phyloP scores from a whole-genome alignment of 305 asterid species.

The Solanum hybrid region DNA sequence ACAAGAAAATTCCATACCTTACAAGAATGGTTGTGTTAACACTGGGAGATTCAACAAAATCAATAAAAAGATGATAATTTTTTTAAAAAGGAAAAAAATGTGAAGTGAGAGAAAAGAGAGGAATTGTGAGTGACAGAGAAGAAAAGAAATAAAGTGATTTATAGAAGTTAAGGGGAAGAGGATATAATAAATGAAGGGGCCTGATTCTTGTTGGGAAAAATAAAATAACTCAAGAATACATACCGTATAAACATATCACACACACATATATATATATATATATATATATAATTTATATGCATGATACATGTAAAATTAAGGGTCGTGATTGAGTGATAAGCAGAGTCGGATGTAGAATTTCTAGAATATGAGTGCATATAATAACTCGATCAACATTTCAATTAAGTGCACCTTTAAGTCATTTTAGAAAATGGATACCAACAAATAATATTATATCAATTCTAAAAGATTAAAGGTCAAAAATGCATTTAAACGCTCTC shows the following conservation, averaged over 20 bases:
- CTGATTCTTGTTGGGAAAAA: slow-evolving; percentile 19
- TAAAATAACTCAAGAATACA: not conserved
- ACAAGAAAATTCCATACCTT: not conserved
- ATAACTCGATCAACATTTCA: not conserved
- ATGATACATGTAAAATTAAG: not conserved
- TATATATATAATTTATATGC: not conserved
- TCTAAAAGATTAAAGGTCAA: not conserved
- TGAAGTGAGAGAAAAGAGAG: not conserved
- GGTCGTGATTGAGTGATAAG: not conserved
- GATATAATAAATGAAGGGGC: slow-evolving; percentile 55
- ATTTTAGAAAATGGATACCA: not conserved
- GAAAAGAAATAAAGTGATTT: slow-evolving; percentile 28
- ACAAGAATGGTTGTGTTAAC: not conserved
- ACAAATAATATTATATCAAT: not conserved
- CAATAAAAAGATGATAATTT: not conserved
- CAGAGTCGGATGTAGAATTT: rapidly evolving
- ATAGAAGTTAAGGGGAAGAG: slow-evolving; percentile 19
- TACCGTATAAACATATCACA: not conserved
- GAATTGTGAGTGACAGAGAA: slow-evolving; percentile 16
- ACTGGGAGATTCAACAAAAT: not conserved
- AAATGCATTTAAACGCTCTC: not conserved
- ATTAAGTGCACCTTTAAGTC: not conserved
- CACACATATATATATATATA: too few species aligned
- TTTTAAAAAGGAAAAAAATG: not conserved
- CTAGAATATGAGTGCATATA: not conserved